phyloP scores from a whole-genome alignment of 2,329 filamentous ascomycete genomes.

The Aquanectria penicillioides region DNA sequence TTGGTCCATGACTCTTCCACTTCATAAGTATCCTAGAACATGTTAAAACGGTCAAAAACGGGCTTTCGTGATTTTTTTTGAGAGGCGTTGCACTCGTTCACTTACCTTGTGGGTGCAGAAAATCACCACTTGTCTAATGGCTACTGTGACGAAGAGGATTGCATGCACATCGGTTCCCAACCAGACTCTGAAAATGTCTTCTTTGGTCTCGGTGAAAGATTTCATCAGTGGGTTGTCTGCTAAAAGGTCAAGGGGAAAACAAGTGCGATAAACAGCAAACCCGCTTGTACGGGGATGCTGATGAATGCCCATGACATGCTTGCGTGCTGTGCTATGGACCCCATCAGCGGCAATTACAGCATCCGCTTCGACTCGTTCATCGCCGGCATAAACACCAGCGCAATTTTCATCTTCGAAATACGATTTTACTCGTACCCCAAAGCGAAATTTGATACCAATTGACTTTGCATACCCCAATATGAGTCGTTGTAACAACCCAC shows the following conservation, averaged over 20 bases:
- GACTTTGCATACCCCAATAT: neutral
- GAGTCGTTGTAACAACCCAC: neutral
- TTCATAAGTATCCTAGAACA: slow-evolving; percentile 8
- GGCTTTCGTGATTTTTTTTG: too few relatives aligned
- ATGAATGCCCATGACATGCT: slow-evolving; percentile 8
- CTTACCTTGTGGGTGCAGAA: slow-evolving; percentile 15
- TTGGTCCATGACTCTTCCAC: slow-evolving; percentile 7
- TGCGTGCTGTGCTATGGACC: neutral
- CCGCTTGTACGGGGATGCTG: slow-evolving; percentile 6
- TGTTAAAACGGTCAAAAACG: too few relatives aligned
- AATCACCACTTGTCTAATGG: neutral
- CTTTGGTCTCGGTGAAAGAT: neutral
- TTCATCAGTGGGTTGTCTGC: neutral
- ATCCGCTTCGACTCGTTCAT: neutral
- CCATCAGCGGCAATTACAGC: slow-evolving; percentile 9
- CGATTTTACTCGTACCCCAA: neutral
- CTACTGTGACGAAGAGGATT: neutral
- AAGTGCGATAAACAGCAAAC: slow-evolving; percentile 9
- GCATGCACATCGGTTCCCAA: neutral
- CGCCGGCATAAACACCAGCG: neutral
- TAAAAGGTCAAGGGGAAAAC: slow-evolving; percentile 4
- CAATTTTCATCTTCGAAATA: neutral
- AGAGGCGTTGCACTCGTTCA: too few relatives aligned
- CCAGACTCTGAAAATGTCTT: slow-evolving; percentile 3
- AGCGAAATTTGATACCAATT: slow-evolving; percentile 2